These are phyloP conservation scores for Lachnellula subtilissima DNA, from an alignment of 2,329 filamentous ascomycete genomes.

Conservation along the genomic window DNA sequence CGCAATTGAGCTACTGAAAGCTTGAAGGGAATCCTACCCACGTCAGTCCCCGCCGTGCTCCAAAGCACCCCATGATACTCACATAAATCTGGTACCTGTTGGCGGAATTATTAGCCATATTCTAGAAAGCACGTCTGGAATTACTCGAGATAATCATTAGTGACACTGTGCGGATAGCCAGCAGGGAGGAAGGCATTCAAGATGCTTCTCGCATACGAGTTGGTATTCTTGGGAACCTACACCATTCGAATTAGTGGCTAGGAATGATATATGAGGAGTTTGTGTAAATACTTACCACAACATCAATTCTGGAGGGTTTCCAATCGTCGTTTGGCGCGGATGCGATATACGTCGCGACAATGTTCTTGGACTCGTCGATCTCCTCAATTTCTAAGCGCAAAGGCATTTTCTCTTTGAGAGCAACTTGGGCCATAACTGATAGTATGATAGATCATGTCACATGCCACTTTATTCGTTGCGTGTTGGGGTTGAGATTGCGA, in stretches of 20 bases:
- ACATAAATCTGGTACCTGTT: constrained; percentile 64
- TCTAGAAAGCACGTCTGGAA: constrained; percentile 21
- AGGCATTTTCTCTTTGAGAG: not conserved
- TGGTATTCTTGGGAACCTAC: constrained; percentile 22
- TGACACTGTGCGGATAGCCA: constrained; percentile 66
- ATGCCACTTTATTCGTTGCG: not conserved
- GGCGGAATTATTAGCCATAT: constrained; percentile 4
- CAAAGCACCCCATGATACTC: constrained; percentile 32
- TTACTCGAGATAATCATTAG: constrained; percentile 63
- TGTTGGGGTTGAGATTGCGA: not conserved
- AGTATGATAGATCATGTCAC: not conserved
- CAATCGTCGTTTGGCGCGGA: constrained; percentile 3
- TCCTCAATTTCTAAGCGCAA: constrained; percentile 22
- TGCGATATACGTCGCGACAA: constrained; percentile 29
- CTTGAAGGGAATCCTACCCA: constrained; percentile 54
- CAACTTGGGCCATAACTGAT: constrained; percentile 1
- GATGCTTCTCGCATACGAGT: constrained; percentile 31
- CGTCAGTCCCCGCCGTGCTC: not conserved
- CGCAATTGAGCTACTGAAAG: constrained; percentile 61
- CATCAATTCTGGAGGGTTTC: constrained; percentile 18
- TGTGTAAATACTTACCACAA: constrained; percentile 18
- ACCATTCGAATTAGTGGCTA: not conserved
- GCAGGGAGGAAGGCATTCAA: constrained; percentile 62
- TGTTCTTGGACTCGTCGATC: constrained; percentile 29
- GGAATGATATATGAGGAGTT: not conserved